Percentiles rank a stretch among this genome's conserved stretches.
Evolutionary conservation across 2,329 filamentous ascomycete genomes (phyloP).

Genomic region (Fusarium cicatricum): DNA sequence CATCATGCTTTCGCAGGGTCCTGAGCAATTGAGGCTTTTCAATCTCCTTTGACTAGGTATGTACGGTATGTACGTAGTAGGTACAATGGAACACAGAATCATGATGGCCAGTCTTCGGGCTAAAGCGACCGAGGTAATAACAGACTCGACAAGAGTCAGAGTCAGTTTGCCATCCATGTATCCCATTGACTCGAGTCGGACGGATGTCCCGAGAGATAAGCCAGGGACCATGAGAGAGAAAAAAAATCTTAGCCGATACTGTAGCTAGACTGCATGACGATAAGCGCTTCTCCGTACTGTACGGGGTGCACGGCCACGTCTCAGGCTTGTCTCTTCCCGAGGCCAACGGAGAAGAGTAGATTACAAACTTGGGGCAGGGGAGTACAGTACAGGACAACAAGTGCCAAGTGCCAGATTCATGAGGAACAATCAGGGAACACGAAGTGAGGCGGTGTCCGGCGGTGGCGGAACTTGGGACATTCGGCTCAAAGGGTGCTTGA

Average conservation of each 20-base stretch:
- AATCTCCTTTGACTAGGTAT: not conserved
- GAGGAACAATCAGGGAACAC: slow-evolving; percentile 21
- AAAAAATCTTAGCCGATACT: slow-evolving; percentile 24
- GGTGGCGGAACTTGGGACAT: slow-evolving; percentile 37
- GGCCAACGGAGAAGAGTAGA: slow-evolving; percentile 26
- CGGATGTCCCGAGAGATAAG: slow-evolving; percentile 37
- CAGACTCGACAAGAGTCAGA: slow-evolving; percentile 2
- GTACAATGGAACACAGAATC: not conserved
- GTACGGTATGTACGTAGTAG: too few species aligned
- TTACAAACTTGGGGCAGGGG: slow-evolving; percentile 18
- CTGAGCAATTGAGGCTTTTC: slow-evolving; percentile 26
- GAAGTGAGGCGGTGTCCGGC: slow-evolving; percentile 30
- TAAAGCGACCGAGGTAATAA: slow-evolving; percentile 4
- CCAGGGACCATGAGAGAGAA: slow-evolving; percentile 22
- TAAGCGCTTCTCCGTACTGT: slow-evolving; percentile 31
- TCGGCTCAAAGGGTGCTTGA: slow-evolving; percentile 40
- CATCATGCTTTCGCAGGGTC: slow-evolving; percentile 26
- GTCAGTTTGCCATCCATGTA: not conserved
- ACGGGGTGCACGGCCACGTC: slow-evolving; percentile 7
- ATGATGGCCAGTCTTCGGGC: not conserved
- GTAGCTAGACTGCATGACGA: slow-evolving; percentile 25
- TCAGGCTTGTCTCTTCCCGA: slow-evolving; percentile 19
- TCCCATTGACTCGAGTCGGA: slow-evolving; percentile 26
- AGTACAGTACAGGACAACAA: not conserved
- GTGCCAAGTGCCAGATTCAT: slow-evolving; percentile 4